Evolutionary conservation across 2,329 filamentous ascomycete species (phyloP).

Genomic region (Knoxdaviesia capensis): DNA sequence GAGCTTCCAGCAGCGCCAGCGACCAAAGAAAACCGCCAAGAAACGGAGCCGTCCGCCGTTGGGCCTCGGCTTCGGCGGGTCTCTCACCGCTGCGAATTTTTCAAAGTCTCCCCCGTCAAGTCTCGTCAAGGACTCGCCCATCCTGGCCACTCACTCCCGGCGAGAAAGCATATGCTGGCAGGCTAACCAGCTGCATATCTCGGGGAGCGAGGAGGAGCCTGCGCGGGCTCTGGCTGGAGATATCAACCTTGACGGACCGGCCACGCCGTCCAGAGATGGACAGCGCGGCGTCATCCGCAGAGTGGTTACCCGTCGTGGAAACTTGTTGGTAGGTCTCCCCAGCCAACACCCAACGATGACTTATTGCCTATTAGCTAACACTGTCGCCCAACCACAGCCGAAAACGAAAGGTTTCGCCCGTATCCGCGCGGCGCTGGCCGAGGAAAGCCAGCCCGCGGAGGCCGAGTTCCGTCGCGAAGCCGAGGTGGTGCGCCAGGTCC

Average conservation of each 20-base stretch:
- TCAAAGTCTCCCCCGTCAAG: conserved; percentile 56
- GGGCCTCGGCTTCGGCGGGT: conserved; percentile 25
- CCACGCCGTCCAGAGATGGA: conserved; percentile 26
- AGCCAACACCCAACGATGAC: neutral
- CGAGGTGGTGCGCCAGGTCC: conserved; percentile 86
- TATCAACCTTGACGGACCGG: conserved; percentile 20
- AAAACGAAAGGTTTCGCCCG: conserved; percentile 93
- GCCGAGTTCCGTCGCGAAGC: conserved; percentile 79
- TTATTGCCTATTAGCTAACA: conserved; percentile 10
- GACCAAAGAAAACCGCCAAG: conserved; percentile 47
- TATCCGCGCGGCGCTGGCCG: conserved; percentile 71
- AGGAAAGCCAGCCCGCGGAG: conserved; percentile 76
- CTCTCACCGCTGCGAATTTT: conserved; percentile 12
- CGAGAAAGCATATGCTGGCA: conserved; percentile 82
- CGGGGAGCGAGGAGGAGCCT: conserved; percentile 47
- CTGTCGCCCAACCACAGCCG: conserved; percentile 31
- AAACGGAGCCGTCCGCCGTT: conserved; percentile 29
- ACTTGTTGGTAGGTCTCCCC: conserved; percentile 49
- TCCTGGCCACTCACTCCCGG: conserved; percentile 29
- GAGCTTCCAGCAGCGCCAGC: conserved; percentile 63
- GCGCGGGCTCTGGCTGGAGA: conserved; percentile 48
- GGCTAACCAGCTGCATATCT: conserved; percentile 71
- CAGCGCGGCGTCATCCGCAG: conserved; percentile 63
- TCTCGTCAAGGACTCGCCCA: conserved; percentile 13
- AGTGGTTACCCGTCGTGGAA: conserved; percentile 70